A percentile compares a stretch with the other conserved stretches of the same genome.
These are phyloP conservation scores for Taiwanofungus camphoratus DNA, from an alignment of 1,284 basidiomycete species.

Conservation along the genomic window DNA sequence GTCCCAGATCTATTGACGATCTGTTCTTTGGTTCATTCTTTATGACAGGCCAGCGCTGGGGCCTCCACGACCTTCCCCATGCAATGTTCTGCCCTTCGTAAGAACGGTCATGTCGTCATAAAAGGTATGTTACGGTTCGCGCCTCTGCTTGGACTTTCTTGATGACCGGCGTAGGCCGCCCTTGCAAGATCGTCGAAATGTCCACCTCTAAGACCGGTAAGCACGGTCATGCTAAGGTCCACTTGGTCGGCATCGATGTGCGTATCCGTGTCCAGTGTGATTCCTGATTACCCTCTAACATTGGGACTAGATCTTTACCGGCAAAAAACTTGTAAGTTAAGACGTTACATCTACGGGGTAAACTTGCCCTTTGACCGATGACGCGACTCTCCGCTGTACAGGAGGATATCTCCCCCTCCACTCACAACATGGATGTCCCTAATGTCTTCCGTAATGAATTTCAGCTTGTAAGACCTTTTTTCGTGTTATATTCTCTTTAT, in stretches of 20 bases:
- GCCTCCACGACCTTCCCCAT: conserved; percentile 89
- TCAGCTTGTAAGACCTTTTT: conserved; percentile 62
- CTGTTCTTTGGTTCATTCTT: conserved; percentile 9
- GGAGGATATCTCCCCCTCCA: conserved; percentile 99
- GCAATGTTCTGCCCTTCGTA: conserved; percentile 97
- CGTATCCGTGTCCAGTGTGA: conserved; percentile 29
- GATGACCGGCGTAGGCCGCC: conserved; percentile 54
- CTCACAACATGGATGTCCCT: conserved; percentile 99
- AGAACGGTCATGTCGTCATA: conserved; percentile 96
- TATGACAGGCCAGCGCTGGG: conserved; percentile 61
- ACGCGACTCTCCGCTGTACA: conserved; percentile 30
- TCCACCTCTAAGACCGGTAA: conserved; percentile 99
- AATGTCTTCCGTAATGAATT: conserved; percentile 91
- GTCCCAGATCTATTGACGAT: conserved; percentile 6
- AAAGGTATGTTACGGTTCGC: conserved; percentile 50
- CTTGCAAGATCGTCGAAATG: conserved; percentile 99
- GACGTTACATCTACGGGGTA: neutral
- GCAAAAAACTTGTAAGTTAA: conserved; percentile 76
- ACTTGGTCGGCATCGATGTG: conserved; percentile 95
- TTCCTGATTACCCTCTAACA: conserved; percentile 4
- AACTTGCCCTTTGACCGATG: too few species aligned
- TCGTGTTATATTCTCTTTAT: neutral
- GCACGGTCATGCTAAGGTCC: conserved; percentile 99
- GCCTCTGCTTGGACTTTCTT: neutral
- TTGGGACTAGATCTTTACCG: conserved; percentile 80